A percentile compares a stretch with the other conserved stretches of the same genome.
These are phyloP conservation scores for Gentiana straminea DNA, from an alignment of 257 asterid genomes.

Conservation along the genomic window DNA sequence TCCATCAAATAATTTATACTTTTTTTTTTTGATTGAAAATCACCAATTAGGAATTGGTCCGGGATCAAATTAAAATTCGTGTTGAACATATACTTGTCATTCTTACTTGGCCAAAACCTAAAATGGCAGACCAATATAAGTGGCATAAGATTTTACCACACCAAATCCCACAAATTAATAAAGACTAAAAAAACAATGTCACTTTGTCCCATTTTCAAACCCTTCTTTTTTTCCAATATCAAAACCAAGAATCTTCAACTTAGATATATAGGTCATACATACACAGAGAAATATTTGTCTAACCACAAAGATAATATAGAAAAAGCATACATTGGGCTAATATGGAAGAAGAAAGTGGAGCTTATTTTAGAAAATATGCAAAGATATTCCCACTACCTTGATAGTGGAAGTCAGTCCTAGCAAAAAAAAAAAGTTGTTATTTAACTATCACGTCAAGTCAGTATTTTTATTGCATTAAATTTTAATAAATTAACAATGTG, in stretches of 20 bases:
- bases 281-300: not conserved
- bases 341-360: not conserved
- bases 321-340: not conserved
- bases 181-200: slow-evolving; percentile 2
- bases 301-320: slow-evolving; percentile 1
- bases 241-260: not conserved
- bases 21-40: not conserved
- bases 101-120: not conserved
- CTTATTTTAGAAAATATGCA: not conserved
- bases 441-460: not conserved
- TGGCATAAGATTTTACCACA: slow-evolving; percentile 9
- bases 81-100: not conserved
- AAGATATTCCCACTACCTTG: not conserved
- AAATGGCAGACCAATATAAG: slow-evolving; percentile 14
- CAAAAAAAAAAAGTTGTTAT: not conserved
- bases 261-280: not conserved
- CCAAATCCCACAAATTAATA: slow-evolving; percentile 4
- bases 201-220: not conserved
- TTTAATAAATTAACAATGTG: no score
- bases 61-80: not conserved
- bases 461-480: no score
- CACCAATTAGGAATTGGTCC: not conserved
- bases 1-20: no score
- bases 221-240: not conserved
- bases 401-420: slow-evolving; percentile 4